A percentile compares a stretch with the other conserved stretches of the same genome.
Conservation (phyloP, 78 protist genomes). For the Guillardia theta region DNA sequence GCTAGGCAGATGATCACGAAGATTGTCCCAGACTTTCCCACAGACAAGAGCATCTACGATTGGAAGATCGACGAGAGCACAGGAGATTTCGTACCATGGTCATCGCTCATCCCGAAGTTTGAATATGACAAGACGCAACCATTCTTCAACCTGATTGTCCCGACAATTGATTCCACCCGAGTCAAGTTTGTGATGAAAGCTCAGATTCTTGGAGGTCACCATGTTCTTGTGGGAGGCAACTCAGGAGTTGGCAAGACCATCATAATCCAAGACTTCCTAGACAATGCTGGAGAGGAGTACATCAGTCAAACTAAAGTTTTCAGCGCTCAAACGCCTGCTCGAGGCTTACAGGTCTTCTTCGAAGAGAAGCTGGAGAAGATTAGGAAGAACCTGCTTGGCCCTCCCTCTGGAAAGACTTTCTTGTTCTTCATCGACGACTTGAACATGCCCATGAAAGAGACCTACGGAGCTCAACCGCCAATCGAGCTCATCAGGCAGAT, state of each 20-base stretch:
- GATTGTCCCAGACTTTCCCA: background rate
- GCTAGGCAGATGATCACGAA: background rate
- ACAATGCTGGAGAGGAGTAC: background rate
- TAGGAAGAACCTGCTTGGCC: slow-evolving; percentile 69
- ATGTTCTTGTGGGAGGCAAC: slow-evolving; percentile 67
- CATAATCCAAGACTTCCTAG: slow-evolving; percentile 44
- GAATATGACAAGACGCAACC: slow-evolving; percentile 15
- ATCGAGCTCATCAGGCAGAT: slow-evolving; percentile 82
- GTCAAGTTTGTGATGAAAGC: background rate
- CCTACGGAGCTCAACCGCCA: slow-evolving; percentile 87
- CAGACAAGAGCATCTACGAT: slow-evolving; percentile 11
- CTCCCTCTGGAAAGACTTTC: slow-evolving; percentile 60
- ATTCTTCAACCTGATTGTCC: slow-evolving; percentile 58
- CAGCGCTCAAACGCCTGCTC: slow-evolving; percentile 65
- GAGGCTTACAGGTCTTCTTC: slow-evolving; percentile 37
- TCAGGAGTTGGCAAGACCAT: slow-evolving; percentile 85
- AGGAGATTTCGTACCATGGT: slow-evolving; percentile 42
- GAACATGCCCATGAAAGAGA: slow-evolving; percentile 82
- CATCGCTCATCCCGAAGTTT: background rate
- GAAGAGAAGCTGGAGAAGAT: slow-evolving; percentile 56
- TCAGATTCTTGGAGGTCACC: background rate
- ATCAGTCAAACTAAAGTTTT: slow-evolving; percentile 38
- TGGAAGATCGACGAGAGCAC: background rate
- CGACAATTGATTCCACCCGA: slow-evolving; percentile 60
- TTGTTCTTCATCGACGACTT: slow-evolving; percentile 78